Evolutionary conservation across 805 yeast genomes (phyloP), one percentile per base, ranked within the genome.

Genomic region (Yueomyces sinensis): DNA sequence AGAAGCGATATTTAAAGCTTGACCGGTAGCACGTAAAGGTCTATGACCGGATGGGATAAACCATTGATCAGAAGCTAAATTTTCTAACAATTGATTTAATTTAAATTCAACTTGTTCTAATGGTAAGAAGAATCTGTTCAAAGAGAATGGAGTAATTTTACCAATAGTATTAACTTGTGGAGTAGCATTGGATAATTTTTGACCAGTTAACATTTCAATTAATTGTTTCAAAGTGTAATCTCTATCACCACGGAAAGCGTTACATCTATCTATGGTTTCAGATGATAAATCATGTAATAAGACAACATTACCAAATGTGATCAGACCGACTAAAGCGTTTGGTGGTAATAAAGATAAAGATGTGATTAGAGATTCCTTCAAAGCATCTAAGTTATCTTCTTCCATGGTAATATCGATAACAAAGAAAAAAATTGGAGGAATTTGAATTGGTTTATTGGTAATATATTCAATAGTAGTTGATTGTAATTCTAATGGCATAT

Each of bases 391-490:
- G 50, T 82, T 83, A 45, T 84, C 95, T 36, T 72, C 78, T 49
- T 84, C 93, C 59, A 86, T 89, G 58, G 94, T 82, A 42, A 83
- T 61, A 56, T 86, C 96, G 43, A 86, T 75, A 23, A 82, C 84
- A 50, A 81, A 82, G 36, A 83, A 58, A 54, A 82, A 86, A 31
- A 82, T 72, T 13, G 95, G 95, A 5, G 94, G 94, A 37, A 72
- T 67, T 44, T 72, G 77, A 20, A 76, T 82, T 5, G 91, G 91
- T 50, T 84, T 74, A 19, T 75, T 68, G 27, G 86, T 70, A 39
- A 82, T 72, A 58, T 86, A 86, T 61, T 86, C 95, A 36, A 84
- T 77, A 16, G 95, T 78, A 15, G 86, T 68, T 38, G 78, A 66
- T 36, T 66, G 63, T 50, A 84, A 68, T 61, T 86, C 95, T 41